phyloP scores from a whole-genome alignment of 345 rosid species.

The Salix koriyanagi region DNA sequence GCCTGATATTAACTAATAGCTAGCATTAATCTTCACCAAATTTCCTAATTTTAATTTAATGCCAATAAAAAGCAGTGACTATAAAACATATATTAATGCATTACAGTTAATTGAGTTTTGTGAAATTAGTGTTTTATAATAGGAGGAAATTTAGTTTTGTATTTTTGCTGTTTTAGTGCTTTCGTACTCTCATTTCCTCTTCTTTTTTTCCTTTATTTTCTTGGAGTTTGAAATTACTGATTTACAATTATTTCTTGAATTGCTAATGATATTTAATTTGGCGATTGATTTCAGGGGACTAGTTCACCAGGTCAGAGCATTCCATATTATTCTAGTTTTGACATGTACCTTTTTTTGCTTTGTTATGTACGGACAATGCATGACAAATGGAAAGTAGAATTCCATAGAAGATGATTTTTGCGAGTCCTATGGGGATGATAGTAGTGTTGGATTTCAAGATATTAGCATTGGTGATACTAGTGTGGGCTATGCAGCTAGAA shows the following conservation, averaged over 20 bases:
- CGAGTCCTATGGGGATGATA: slow-evolving; percentile 36
- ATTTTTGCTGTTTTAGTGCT: neutral
- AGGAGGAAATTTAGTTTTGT: neutral
- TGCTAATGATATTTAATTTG: slow-evolving; percentile 4
- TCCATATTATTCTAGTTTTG: slow-evolving; percentile 43
- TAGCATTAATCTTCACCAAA: too few relatives aligned
- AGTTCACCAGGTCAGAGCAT: slow-evolving; percentile 35
- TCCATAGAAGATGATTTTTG: slow-evolving; percentile 39
- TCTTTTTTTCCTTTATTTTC: neutral
- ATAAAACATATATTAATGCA: too few relatives aligned
- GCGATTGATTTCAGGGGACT: slow-evolving; percentile 47
- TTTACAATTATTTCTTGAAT: slow-evolving; percentile 1
- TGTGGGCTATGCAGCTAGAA: slow-evolving; percentile 20
- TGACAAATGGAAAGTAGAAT: slow-evolving; percentile 41
- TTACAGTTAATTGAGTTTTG: too few relatives aligned
- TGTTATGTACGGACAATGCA: slow-evolving; percentile 36
- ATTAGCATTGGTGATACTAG: slow-evolving; percentile 24
- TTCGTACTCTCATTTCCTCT: neutral
- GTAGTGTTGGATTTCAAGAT: slow-evolving; percentile 22
- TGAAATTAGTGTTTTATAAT: neutral
- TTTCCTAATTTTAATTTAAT: too few relatives aligned
- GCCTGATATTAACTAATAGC: neutral
- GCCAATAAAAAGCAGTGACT: too few relatives aligned
- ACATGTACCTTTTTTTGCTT: slow-evolving; percentile 48
- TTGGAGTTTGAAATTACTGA: neutral